Base-by-base conservation (phyloP, 345 rosid genomes). In the Kandelia obovata region DNA sequence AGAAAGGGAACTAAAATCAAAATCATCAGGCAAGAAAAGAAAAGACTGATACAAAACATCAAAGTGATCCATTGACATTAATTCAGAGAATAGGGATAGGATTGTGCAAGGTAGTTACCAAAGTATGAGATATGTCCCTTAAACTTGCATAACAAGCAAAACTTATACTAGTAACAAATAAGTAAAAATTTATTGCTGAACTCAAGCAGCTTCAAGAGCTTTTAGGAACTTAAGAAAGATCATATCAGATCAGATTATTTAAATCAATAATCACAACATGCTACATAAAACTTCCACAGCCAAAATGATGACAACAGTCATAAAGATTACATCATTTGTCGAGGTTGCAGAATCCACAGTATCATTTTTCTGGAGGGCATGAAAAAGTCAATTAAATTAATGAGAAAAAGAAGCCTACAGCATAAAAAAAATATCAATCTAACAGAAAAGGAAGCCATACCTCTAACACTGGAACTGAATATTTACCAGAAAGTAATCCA, bases 401-500 rank as follows among this genome's bases (percentile, higher is more conserved):
- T 8, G 32, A 64, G 60, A 25, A 64, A 49, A 31, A 61, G 56
- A 56, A 47, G 59, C 6, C 21, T 39, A 43, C 9, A 35, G 3
- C 23, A 62, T 32, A 30, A 66, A 63, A 63, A 65, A 39, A n/a
- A 71, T 35, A 53, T 25, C 39, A 70, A 4, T 43, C 46, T 52
- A 52, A 64, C 57, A 64, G 21, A 43, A 43, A 43, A 11, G 49
- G 49, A 43, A 43, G 16, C 30, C 58, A 62, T 85, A 92, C 99
- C 97, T 87, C 85, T 61, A 57, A 30, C 53, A 83, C 82, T 31
- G 98, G 99, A 77, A 82, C 75, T 17, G 98, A 90, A 73, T 92
- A 92, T 84, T 85, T 92, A 58, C 99, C 99, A 58, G 94, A 96
- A 27, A 92, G 86, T 83, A 96, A 78, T 74, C 99, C 99, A 83